Base-by-base conservation (phyloP, 2,329 filamentous ascomycete species). In the Aspergillus cejpii region DNA sequence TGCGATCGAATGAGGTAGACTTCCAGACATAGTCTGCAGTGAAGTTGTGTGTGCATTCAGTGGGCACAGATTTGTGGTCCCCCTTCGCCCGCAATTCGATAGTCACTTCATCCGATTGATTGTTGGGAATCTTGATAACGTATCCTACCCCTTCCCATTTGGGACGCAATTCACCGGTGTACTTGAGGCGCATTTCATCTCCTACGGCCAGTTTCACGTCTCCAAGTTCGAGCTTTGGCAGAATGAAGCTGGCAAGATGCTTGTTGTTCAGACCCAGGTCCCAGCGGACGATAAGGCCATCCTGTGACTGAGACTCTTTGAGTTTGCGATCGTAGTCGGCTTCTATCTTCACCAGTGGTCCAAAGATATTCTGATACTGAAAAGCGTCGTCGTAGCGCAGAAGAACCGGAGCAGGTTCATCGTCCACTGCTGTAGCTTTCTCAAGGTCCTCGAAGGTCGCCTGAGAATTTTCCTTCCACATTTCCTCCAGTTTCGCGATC, bases 21-120 rank as follows among this genome's bases (percentile, higher is more conserved):
- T 98, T 98, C 92, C 92, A 98, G 44, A 98, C 92, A 62, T 98
- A 98, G 66, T 98, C 92, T 54, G 91, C 92, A 12, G 89, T 95
- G 70, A 98, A 98, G 67, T 96, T 95, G 70, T 94, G 88, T 0
- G 91, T 95, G 67, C 91, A 92, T 60, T 98, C 91, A 0, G 88
- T 95, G 0, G 92, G 92, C 1, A 97, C 87, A 21, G 85, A 87
- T 69, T 97, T 97, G 72, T 97, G 90, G 63, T 94, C 94, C 50
- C 88, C 90, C 51, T 92, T 91, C 60, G 92, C 88, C 55, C 92
- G 86, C 62, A 98, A 73, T 66, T 98, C 92, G 53, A 98, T 85
- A 7, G 86, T 94, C 41, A 98, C 92, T 65, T 98, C 91, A 60
- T 98, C 92, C 11, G 90, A 96, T 72, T 95, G 89, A 69, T 97